Evolutionary conservation across 495 filamentous ascomycete genomes (phyloP), one percentile per base, ranked within the genome.

Genomic region (Geoglossum glabrum): DNA sequence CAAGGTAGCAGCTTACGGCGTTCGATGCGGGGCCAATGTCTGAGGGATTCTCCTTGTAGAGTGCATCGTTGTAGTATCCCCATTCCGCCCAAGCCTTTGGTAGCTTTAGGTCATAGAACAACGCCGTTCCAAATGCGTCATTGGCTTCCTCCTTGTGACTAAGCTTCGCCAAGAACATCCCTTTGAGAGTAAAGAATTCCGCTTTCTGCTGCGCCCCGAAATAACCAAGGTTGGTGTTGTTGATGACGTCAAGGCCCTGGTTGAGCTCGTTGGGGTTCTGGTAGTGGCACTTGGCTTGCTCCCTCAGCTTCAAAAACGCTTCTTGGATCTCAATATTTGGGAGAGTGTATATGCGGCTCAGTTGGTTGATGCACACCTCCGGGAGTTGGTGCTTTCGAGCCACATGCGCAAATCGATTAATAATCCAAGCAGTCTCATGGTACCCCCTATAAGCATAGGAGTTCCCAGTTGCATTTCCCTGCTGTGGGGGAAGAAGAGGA

Each of bases 291-390:
- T 94, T 94, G 28, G 93, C 93, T 66, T 99, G 93, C 67, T 99
- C 93, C 33, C 93, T 74, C 47, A 99, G 70, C 71, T 99, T 99
- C 56, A 99, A 74, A 75, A 99, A 99, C 0, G 93, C 93, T 67
- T 99, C 92, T 68, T 99, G 92, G 56, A 99, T 99, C 71, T 99
- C 93, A 34, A 99, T 99, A 64, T 99, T 99, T 8, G 93, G 93
- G 10, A 99, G 77, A 0, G 92, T 97, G 67, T 99, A 99, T 63
- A 99, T 99, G 54, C 89, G 86, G 64, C 88, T 94, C 13, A 99
- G 79, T 66, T 99, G 93, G 61, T 78, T 85, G 67, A 97, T 95
- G 73, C 93, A 99, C 55, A 97, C 92, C 50, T 97, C 93, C 0
- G 89, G 87, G 62, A 99, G 81, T 62, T 88, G 87, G 67, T 99